Conservation (phyloP, 495 filamentous ascomycete genomes). For the Penicillium psychrofluorescens region DNA sequence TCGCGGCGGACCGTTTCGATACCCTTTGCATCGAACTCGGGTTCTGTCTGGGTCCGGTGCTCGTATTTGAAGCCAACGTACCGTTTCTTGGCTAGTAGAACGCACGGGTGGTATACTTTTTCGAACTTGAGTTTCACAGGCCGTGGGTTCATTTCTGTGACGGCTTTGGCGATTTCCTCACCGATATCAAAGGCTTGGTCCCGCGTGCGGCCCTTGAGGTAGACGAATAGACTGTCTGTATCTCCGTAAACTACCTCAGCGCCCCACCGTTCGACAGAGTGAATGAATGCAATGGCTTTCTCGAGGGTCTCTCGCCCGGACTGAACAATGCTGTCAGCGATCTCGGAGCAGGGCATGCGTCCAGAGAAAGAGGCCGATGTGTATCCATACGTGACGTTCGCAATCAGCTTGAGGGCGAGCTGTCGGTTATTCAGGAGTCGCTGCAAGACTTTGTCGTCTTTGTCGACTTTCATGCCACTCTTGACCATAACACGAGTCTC, state of each 20-base stretch:
- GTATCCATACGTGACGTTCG: conserved; percentile 97
- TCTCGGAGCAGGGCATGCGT: conserved; percentile 95
- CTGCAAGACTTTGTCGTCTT: conserved; percentile 81
- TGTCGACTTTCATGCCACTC: conserved; percentile 90
- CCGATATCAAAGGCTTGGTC: conserved; percentile 90
- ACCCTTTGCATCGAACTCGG: conserved; percentile 95
- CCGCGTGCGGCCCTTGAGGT: conserved; percentile 77
- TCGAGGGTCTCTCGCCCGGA: conserved; percentile 91
- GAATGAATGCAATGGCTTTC: conserved; percentile 87
- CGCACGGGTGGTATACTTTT: conserved; percentile 93
- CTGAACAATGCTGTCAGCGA: conserved; percentile 97
- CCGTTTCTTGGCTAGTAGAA: conserved; percentile 92
- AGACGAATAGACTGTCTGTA: conserved; percentile 93
- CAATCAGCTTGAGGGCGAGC: conserved; percentile 90
- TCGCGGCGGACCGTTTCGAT: conserved; percentile 95
- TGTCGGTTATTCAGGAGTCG: conserved; percentile 90
- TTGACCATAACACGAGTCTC: conserved; percentile 99
- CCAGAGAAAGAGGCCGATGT: conserved; percentile 94
- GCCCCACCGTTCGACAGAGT: conserved; percentile 77
- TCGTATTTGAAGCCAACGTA: conserved; percentile 99
- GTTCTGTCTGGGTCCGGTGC: conserved; percentile 62
- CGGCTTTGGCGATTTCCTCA: conserved; percentile 79
- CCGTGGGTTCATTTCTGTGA: conserved; percentile 85
- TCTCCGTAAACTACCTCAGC: conserved; percentile 98
- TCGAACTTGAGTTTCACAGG: conserved; percentile 97